Evolutionary conservation across 768 basidiomycete genomes (phyloP).

Genomic region (Hypholoma fasciculare): DNA sequence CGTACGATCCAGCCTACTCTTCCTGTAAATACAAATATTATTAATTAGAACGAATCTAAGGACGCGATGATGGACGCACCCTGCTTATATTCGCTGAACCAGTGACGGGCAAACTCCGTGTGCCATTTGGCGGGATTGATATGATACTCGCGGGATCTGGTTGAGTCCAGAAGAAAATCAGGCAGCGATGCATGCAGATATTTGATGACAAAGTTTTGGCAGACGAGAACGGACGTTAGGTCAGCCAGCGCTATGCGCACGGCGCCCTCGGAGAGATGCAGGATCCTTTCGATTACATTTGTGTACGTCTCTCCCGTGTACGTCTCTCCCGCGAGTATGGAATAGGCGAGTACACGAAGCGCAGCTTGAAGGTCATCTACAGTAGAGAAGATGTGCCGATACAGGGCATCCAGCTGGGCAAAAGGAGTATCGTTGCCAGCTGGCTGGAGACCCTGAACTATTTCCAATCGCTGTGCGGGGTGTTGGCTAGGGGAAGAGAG

Average conservation of each 20-base stretch:
- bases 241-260: not conserved
- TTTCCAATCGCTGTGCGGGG: constrained; percentile 8
- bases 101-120: not conserved
- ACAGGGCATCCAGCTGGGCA: constrained; percentile 9
- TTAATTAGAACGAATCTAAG: not conserved
- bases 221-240: not conserved
- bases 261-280: not conserved
- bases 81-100: not conserved
- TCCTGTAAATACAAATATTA: not conserved
- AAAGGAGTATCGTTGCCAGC: constrained; percentile 8
- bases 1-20: not conserved
- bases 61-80: not conserved
- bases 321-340: not conserved
- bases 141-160: not conserved
- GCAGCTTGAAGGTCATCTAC: not conserved
- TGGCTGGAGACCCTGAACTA: constrained; percentile 1
- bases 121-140: not conserved
- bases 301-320: not conserved
- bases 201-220: not conserved
- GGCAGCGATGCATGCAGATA: not conserved
- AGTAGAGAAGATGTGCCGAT: not conserved
- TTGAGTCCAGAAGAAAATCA: not conserved
- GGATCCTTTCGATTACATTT: not conserved
- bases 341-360: not conserved
- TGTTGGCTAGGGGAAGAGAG: not conserved